Evolutionary conservation across 495 filamentous ascomycete species (phyloP).

Genomic region (Bacidia gigantensis): DNA sequence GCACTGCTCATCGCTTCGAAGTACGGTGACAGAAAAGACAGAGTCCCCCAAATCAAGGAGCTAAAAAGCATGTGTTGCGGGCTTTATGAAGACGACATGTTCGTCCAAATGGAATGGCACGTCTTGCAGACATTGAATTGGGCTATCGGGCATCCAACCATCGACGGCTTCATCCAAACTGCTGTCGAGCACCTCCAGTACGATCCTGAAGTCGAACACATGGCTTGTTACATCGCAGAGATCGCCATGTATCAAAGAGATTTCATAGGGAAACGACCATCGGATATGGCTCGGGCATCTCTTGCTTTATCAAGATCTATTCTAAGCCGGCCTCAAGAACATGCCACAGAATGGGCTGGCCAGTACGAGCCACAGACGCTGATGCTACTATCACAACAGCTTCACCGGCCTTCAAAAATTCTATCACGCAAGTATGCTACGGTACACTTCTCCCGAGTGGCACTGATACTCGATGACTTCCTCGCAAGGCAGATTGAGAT

Average conservation of each 20-base stretch:
- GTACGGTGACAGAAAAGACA: slow-evolving; percentile 96
- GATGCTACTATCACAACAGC: slow-evolving; percentile 68
- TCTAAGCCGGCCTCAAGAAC: slow-evolving; percentile 61
- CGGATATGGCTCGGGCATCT: slow-evolving; percentile 76
- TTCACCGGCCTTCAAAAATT: slow-evolving; percentile 76
- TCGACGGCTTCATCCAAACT: slow-evolving; percentile 81
- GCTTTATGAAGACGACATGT: slow-evolving; percentile 98
- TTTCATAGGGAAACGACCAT: slow-evolving; percentile 80
- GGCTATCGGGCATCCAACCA: slow-evolving; percentile 89
- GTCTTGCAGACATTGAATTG: slow-evolving; percentile 95
- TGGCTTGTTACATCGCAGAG: slow-evolving; percentile 87
- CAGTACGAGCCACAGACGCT: slow-evolving; percentile 67
- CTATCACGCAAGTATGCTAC: slow-evolving; percentile 80
- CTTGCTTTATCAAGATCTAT: slow-evolving; percentile 79
- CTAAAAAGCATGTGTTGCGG: slow-evolving; percentile 98
- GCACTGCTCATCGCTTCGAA: slow-evolving; percentile 94
- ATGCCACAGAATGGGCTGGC: slow-evolving; percentile 64
- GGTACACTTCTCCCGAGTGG: slow-evolving; percentile 66
- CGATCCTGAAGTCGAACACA: slow-evolving; percentile 81
- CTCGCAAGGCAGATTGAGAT: slow-evolving; percentile 69
- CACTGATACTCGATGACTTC: slow-evolving; percentile 71
- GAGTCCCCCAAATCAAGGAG: slow-evolving; percentile 88
- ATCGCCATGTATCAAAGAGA: slow-evolving; percentile 92
- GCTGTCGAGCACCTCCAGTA: slow-evolving; percentile 47
- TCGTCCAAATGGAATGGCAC: slow-evolving; percentile 99